phyloP scores from a whole-genome alignment of 2,329 filamentous ascomycete genomes.

The Aspergillus brasiliensis region DNA sequence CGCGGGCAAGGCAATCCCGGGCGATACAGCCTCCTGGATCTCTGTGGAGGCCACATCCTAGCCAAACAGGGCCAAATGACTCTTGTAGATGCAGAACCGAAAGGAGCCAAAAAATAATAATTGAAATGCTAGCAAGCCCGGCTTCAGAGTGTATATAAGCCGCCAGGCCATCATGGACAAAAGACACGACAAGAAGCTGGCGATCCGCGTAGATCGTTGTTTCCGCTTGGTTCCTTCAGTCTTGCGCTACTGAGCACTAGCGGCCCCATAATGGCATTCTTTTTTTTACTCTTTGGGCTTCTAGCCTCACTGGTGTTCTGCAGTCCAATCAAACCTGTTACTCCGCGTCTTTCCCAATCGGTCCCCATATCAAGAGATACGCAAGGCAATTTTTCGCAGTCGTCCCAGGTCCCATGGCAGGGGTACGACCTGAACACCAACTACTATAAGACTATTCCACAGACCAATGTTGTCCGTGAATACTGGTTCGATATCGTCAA shows the following conservation, averaged over 20 bases:
- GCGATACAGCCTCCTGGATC: background rate
- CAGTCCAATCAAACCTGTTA: background rate
- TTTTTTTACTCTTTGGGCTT: constrained; percentile 1
- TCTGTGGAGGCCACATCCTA: background rate
- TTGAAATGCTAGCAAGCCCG: background rate
- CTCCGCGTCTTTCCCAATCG: background rate
- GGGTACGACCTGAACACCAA: constrained; percentile 35
- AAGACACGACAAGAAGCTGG: background rate
- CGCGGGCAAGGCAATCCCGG: background rate
- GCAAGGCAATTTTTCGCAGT: background rate
- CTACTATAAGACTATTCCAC: constrained; percentile 29
- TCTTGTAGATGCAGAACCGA: background rate
- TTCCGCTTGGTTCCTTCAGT: background rate
- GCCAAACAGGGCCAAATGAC: background rate
- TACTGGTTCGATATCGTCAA: constrained; percentile 23
- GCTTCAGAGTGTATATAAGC: background rate
- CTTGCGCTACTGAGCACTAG: background rate
- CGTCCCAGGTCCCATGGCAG: background rate
- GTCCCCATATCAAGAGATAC: background rate
- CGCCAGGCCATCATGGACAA: background rate
- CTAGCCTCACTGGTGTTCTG: background rate
- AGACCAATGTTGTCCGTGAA: constrained; percentile 19
- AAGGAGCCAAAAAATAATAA: background rate
- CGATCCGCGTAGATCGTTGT: background rate
- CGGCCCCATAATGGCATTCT: background rate